A percentile compares a stretch with the other conserved stretches of the same genome.
Conservation (phyloP, 306 rosid species). For the Glycine soja region DNA sequence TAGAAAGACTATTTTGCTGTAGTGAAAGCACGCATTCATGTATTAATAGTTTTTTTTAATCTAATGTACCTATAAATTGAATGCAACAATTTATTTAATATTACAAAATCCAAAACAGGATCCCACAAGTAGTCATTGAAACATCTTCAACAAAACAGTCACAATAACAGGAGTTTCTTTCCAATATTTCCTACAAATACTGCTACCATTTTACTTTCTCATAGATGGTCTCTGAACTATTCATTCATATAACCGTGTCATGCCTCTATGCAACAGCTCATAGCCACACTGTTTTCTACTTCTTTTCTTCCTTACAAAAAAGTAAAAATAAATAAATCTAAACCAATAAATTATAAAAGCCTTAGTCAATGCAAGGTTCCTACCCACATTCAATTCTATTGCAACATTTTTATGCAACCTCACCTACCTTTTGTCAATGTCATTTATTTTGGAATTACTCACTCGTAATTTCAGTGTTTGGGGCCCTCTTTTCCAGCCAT, state of each 20-base stretch:
- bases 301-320: not conserved
- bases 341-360: not conserved
- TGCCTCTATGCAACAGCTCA: slow-evolving; percentile 21
- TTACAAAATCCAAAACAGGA: not conserved
- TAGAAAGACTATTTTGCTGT: too few relatives aligned
- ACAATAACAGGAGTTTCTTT: not conserved
- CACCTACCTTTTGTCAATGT: slow-evolving; percentile 56
- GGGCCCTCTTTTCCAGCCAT: slow-evolving; percentile 14
- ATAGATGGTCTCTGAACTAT: not conserved
- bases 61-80: too few relatives aligned
- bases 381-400: slow-evolving; percentile 50
- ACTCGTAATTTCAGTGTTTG: slow-evolving; percentile 30
- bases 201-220: slow-evolving; percentile 6
- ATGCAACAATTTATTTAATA: not conserved
- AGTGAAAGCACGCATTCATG: too few relatives aligned
- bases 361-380: slow-evolving; percentile 38
- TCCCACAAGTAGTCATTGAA: not conserved
- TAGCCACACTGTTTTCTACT: not conserved
- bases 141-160: not conserved
- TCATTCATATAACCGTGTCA: not conserved
- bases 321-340: not conserved
- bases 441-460: slow-evolving; percentile 54
- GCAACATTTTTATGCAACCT: slow-evolving; percentile 49
- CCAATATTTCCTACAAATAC: not conserved
- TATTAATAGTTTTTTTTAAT: too few relatives aligned